Conservation (phyloP, 305 asterid species). For the Solanum chacoense region DNA sequence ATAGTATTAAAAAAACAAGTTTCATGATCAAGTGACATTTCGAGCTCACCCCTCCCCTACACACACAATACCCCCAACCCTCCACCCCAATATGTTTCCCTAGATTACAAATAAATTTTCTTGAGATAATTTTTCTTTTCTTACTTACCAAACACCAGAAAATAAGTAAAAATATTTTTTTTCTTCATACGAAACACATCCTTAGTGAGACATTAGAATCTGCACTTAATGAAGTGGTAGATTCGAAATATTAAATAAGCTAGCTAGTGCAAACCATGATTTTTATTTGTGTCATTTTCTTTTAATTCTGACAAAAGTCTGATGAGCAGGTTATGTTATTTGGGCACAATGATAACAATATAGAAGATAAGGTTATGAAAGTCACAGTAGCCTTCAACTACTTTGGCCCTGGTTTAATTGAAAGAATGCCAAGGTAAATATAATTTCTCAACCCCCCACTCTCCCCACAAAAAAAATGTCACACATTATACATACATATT, state of each 20-base stretch:
- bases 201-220: neutral
- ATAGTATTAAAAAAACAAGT: neutral
- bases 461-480: neutral
- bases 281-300: neutral
- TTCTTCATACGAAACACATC: neutral
- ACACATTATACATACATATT: neutral
- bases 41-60: neutral
- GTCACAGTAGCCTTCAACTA: constrained; percentile 32
- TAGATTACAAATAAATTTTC: too few species aligned
- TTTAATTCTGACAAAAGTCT: neutral
- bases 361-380: constrained; percentile 24
- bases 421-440: constrained; percentile 33
- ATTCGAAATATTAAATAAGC: neutral
- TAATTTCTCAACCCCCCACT: neutral
- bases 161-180: neutral
- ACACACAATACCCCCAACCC: neutral
- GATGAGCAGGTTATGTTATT: constrained; percentile 28
- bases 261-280: neutral
- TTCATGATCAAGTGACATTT: neutral
- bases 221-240: neutral
- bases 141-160: neutral
- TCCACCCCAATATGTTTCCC: too few species aligned
- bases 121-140: too few species aligned
- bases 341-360: constrained; percentile 26
- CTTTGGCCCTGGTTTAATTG: constrained; percentile 35